Evolutionary conservation across 805 yeast genomes (phyloP), one percentile per base, ranked within the genome.

Genomic region (Lachancea nothofagi): DNA sequence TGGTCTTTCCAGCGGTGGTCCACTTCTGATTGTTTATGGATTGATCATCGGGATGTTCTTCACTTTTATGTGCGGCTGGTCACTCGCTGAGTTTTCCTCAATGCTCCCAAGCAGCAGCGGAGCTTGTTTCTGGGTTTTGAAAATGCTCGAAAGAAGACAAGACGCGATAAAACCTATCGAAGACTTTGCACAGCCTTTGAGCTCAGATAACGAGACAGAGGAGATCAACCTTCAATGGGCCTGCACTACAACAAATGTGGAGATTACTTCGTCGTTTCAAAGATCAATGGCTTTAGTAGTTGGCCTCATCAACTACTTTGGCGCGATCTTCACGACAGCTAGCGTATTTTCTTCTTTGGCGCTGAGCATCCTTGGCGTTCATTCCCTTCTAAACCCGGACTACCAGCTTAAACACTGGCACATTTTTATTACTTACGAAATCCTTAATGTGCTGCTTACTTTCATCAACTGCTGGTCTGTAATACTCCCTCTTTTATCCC

Each of bases 251-350:
- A 32, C 15, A 10, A 41, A 40, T 33, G 39, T 40, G 12, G 18
- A 13, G 8, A 23, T 36, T 4, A 29, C 28, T 8, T 36, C 49
- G 2, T 22, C 8, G 5, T 17, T 47, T 46, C 45, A 55, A 51
- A 39, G 40, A 58, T 12, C 70, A 72, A 41, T 57, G 64, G 51
- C 72, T 78, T 7, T 78, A 71, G 50, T 47, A 69, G 61, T 74
- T 46, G 84, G 83, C n/a, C 69, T 78, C 15, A 66, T 75, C 45
- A 80, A 80, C 25, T 75, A 77, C 72, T 71, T 74, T 24, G 83
- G 83, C 8, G 57, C 83, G 2, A 63, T 78, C 13, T 78, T 78
- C 57, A 76, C 83, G 7, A 68, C 75, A 37, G 80, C 83, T 5
- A 74, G 82, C 1, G 75, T 75, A 13, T 71, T 78, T 5, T 57